Conservation (phyloP, 2,329 filamentous ascomycete species). For the Paracorniculantispora psalliotae region DNA sequence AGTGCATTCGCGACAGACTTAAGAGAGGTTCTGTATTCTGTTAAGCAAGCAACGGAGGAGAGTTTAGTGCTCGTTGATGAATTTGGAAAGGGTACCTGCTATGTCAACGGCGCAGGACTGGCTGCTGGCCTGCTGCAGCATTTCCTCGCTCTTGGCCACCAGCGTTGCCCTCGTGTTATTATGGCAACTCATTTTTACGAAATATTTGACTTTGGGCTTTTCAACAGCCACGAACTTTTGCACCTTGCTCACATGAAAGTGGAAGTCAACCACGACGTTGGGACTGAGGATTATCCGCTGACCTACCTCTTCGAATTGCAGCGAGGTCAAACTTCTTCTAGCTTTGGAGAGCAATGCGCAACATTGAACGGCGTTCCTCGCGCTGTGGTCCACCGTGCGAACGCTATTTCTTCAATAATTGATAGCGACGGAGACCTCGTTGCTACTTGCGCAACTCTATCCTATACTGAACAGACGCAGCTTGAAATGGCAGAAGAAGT, state of each 20-base stretch:
- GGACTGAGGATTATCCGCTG: slow-evolving; percentile 54
- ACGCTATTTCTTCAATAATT: slow-evolving; percentile 63
- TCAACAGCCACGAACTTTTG: slow-evolving; percentile 47
- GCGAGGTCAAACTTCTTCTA: slow-evolving; percentile 66
- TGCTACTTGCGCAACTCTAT: slow-evolving; percentile 64
- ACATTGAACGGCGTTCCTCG: slow-evolving; percentile 76
- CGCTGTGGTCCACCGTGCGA: slow-evolving; percentile 68
- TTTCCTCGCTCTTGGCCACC: slow-evolving; percentile 41
- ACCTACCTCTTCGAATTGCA: slow-evolving; percentile 69
- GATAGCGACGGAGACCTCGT: slow-evolving; percentile 72
- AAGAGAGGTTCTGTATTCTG: slow-evolving; percentile 74
- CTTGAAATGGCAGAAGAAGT: slow-evolving; percentile 62
- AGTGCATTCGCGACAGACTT: slow-evolving; percentile 72
- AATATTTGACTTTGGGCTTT: slow-evolving; percentile 61
- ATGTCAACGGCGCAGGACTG: slow-evolving; percentile 54
- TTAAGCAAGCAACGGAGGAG: slow-evolving; percentile 67
- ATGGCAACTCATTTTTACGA: slow-evolving; percentile 64
- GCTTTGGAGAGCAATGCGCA: slow-evolving; percentile 83
- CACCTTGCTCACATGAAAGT: slow-evolving; percentile 70
- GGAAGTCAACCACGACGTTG: slow-evolving; percentile 46
- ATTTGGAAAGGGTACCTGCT: slow-evolving; percentile 65
- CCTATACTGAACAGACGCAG: slow-evolving; percentile 55
- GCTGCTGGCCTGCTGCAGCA: slow-evolving; percentile 53
- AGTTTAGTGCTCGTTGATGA: slow-evolving; percentile 91
- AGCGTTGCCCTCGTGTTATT: slow-evolving; percentile 50